These are phyloP conservation scores for Chrysosporium keratinophilum DNA, from an alignment of 2,329 filamentous ascomycete genomes.

Conservation along the genomic window DNA sequence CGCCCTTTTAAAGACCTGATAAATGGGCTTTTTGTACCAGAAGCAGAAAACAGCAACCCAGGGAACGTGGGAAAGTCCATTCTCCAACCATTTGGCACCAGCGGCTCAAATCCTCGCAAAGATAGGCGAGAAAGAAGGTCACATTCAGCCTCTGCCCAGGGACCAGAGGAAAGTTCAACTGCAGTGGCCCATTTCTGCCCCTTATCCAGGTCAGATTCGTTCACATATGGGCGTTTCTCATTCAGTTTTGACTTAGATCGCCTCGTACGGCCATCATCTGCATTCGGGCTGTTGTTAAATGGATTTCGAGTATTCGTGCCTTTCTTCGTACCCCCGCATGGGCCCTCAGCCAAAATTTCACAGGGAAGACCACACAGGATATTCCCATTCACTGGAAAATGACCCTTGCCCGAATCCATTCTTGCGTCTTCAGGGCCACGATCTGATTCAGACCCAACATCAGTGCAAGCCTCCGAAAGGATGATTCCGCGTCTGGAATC, in stretches of 20 bases:
- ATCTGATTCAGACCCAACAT: too few species aligned
- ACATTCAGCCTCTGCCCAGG: constrained; percentile 45
- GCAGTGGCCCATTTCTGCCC: constrained; percentile 29
- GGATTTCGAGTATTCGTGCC: too few species aligned
- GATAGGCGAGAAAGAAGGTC: constrained; percentile 45
- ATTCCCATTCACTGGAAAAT: too few species aligned
- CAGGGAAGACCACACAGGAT: too few species aligned
- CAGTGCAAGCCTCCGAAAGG: too few species aligned
- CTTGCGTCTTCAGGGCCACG: too few species aligned
- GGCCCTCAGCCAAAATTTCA: too few species aligned
- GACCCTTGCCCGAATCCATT: too few species aligned
- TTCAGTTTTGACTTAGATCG: constrained; percentile 12
- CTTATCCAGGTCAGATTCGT: constrained; percentile 24
- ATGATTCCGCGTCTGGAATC: too few species aligned
- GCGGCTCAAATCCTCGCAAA: constrained; percentile 47
- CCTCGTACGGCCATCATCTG: constrained; percentile 7
- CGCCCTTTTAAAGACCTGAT: constrained; percentile 35
- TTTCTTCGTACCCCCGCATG: too few species aligned
- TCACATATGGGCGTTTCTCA: constrained; percentile 22
- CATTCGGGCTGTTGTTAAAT: too few species aligned
- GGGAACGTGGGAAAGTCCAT: constrained; percentile 47
- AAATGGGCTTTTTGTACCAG: constrained; percentile 32
- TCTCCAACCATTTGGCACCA: constrained; percentile 44
- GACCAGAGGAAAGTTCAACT: constrained; percentile 32
- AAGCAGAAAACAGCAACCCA: constrained; percentile 40